Base-by-base conservation (phyloP, 768 basidiomycete species). In the Candolleomyces eurysporus region DNA sequence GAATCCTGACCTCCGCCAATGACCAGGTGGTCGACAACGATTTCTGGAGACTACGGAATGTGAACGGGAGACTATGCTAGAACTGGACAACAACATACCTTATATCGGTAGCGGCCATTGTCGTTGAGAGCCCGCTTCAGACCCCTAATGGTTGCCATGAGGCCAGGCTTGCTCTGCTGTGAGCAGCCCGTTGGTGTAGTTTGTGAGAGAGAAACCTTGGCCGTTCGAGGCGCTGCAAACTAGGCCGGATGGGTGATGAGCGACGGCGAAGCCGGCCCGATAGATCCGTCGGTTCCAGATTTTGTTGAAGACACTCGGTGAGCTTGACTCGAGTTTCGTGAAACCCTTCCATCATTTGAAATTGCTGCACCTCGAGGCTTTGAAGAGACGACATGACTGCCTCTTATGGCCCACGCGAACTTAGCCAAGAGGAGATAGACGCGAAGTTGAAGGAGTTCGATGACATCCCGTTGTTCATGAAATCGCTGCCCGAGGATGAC, bases 391-490 rank as follows among this genome's bases (percentile, higher is more conserved):
- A 52, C 22, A 76, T 75, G 73, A 62, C 69, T 31, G 19, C 61
- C 17, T 55, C 57, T 49, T 39, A 69, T 19, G 81, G 79, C 2
- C 82, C 82, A 14, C 66, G 56, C 6, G 48, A 57, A 31, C 55
- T 61, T 21, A 39, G 30, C 5, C 14, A 51, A 40, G 61, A 61
- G n/a, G 71, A 73, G 26, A n/a, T 77, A 8, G 71, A 79, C 39
- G 74, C 76, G 36, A 73, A 72, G n/a, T 70, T 84, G 6, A 75
- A 78, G 0, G 75, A 71, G 4, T 77, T 84, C 52, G 88, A 95
- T 65, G 79, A 83, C 4, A 76, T 91, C 3, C 97, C 97, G 6
- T 77, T 99, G 42, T 99, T 99, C 76, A 98, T 98, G 95, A 87
- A 87, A 66, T 84, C 87, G 19, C 80, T 97, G 19, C 95, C 96